Percentiles rank a stretch among this genome's conserved stretches.
Evolutionary conservation across 495 filamentous ascomycete species (phyloP).

Genomic region (Penicillium alfredii): DNA sequence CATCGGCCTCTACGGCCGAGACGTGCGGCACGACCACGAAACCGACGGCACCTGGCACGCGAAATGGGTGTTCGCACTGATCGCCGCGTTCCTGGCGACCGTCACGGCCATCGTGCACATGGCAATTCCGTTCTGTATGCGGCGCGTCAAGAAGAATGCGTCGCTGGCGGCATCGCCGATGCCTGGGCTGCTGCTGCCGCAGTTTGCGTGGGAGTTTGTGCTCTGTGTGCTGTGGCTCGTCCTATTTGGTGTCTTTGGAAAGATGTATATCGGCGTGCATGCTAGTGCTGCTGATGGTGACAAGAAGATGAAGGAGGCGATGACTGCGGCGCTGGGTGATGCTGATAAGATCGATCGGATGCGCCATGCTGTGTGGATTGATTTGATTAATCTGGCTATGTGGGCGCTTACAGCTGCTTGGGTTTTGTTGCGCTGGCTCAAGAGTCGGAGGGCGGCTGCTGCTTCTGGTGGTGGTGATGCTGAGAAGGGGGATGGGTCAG

Average conservation of each 20-base stretch:
- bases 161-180: conserved; percentile 1
- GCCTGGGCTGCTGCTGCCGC: conserved; percentile 19
- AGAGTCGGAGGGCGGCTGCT: conserved; percentile 12
- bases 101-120: conserved; percentile 56
- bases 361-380: conserved; percentile 84
- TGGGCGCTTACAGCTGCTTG: conserved; percentile 57
- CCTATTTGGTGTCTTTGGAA: conserved; percentile 77
- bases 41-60: conserved; percentile 45
- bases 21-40: conserved; percentile 56
- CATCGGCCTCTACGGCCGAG: conserved; percentile 69
- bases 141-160: conserved; percentile 28
- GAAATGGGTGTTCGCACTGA: conserved; percentile 74
- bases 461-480: conserved; percentile 6
- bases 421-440: conserved; percentile 36
- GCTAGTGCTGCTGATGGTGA: too few relatives aligned
- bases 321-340: conserved; percentile 12
- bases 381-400: conserved; percentile 63
- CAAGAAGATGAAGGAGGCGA: conserved; percentile 48
- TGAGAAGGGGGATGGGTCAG: conserved; percentile 11
- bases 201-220: conserved; percentile 64
- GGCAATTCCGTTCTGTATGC: conserved; percentile 47
- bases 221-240: conserved; percentile 69
- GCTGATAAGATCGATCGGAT: conserved; percentile 54
- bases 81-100: conserved; percentile 55
- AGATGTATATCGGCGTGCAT: conserved; percentile 67